Conservation (phyloP, 202 grass and related monocot genomes). For the Schoenoplectus triqueter region DNA sequence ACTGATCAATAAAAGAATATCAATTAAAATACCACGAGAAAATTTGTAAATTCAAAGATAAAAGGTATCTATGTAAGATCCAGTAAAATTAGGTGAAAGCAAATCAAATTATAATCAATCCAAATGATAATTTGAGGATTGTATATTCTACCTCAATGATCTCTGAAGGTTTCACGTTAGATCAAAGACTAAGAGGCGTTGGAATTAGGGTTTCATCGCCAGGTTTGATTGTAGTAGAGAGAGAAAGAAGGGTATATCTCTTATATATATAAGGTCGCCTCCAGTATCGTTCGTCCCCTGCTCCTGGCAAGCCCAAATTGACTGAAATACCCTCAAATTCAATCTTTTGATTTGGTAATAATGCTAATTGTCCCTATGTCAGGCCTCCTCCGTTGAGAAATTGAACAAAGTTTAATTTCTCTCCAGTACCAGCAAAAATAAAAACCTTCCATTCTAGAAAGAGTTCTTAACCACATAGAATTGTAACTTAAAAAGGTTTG, state of each 20-base stretch:
- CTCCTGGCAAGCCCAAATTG: background rate
- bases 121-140: background rate
- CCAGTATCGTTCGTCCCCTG: background rate
- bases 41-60: constrained; percentile 9
- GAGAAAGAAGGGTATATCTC: background rate
- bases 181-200: constrained; percentile 35
- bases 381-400: background rate
- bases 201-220: constrained; percentile 35
- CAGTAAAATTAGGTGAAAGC: constrained; percentile 6
- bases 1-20: background rate
- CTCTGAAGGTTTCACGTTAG: constrained; percentile 9
- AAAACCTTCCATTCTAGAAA: background rate
- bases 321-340: constrained; percentile 20
- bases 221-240: constrained; percentile 16
- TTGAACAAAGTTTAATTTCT: background rate
- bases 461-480: background rate
- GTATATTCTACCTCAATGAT: constrained; percentile 31
- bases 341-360: too few relatives aligned
- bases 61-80: constrained; percentile 14
- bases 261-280: constrained; percentile 31
- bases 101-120: background rate
- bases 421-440: background rate
- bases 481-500: background rate
- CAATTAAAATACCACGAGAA: background rate
- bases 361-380: background rate